Percentiles rank a stretch among this genome's conserved stretches.
Conservation (phyloP, 163 green algal genomes). For the Chlorella variabilis region DNA sequence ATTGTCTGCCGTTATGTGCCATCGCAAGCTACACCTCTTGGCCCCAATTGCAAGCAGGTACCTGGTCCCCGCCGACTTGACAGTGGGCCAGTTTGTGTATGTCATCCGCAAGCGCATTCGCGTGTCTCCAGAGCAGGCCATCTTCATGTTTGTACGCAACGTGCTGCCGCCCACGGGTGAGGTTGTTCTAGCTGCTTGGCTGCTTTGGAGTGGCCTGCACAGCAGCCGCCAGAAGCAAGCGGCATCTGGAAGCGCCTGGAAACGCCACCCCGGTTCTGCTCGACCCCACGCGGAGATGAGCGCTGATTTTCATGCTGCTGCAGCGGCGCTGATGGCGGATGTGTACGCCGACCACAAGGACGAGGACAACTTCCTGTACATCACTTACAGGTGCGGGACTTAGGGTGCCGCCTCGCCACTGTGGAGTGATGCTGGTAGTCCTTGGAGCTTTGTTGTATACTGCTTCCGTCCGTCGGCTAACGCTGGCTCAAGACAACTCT, state of each 20-base stretch:
- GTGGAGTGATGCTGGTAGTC: neutral
- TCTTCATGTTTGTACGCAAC: constrained; percentile 99
- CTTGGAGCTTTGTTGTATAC: neutral
- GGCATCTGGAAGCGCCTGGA: no score
- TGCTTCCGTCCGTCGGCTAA: neutral
- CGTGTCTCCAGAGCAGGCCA: constrained; percentile 96
- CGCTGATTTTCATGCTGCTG: constrained; percentile 24
- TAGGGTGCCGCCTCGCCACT: neutral
- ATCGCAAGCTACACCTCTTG: no score
- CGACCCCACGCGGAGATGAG: no score
- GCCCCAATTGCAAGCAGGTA: constrained; percentile 79
- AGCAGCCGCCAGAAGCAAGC: no score
- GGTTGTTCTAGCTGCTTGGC: no score
- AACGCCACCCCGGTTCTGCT: no score
- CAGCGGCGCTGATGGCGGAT: constrained; percentile 96
- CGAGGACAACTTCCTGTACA: constrained; percentile 99
- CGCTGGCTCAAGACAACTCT: no score
- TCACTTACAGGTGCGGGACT: constrained; percentile 86
- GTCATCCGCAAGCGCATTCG: constrained; percentile 98
- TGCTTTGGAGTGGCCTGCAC: no score
- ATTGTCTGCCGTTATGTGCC: neutral
- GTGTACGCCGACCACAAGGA: constrained; percentile 99
- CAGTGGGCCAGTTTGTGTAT: constrained; percentile 99
- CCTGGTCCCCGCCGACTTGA: constrained; percentile 97
- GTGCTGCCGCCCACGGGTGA: constrained; percentile 86